phyloP scores from a whole-genome alignment of 1,284 basidiomycete genomes.

The Pseudozyma flocculosa region DNA sequence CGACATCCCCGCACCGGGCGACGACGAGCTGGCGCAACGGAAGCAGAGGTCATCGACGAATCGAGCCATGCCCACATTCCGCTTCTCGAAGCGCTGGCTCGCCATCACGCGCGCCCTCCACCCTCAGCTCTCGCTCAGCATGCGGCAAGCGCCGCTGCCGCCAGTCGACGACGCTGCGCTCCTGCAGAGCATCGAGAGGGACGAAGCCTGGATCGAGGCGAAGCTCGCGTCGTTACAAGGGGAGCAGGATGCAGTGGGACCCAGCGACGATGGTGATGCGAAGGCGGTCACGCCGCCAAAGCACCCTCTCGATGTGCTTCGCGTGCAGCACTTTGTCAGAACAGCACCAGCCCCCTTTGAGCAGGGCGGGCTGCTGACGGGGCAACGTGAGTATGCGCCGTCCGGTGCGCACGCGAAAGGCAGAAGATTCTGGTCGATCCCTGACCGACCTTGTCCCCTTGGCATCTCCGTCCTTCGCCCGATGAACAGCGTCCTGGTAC shows the following conservation, averaged over 20 bases:
- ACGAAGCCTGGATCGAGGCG: constrained; percentile 62
- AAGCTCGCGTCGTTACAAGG: constrained; percentile 67
- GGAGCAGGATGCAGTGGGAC: constrained; percentile 32
- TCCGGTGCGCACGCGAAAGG: not conserved
- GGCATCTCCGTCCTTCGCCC: too few relatives aligned
- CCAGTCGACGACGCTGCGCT: constrained; percentile 65
- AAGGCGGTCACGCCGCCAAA: not conserved
- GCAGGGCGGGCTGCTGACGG: constrained; percentile 56
- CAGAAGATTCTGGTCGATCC: constrained; percentile 1
- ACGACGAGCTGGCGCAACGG: constrained; percentile 14
- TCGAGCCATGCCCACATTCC: constrained; percentile 56
- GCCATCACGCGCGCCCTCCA: constrained; percentile 86
- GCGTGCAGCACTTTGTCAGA: not conserved
- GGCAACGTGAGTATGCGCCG: constrained; percentile 32
- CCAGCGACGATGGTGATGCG: constrained; percentile 1
- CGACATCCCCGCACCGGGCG: constrained; percentile 22
- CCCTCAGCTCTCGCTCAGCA: constrained; percentile 68
- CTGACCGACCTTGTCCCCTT: too few relatives aligned
- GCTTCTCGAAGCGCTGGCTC: constrained; percentile 83
- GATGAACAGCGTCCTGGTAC: constrained; percentile 73
- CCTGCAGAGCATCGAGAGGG: constrained; percentile 54
- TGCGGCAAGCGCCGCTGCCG: constrained; percentile 64
- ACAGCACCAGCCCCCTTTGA: constrained; percentile 60
- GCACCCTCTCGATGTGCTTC: not conserved
- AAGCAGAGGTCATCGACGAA: constrained; percentile 5